Evolutionary conservation across 371 early-diverging fungal species (phyloP).

Genomic region (Apophysomyces variabilis): DNA sequence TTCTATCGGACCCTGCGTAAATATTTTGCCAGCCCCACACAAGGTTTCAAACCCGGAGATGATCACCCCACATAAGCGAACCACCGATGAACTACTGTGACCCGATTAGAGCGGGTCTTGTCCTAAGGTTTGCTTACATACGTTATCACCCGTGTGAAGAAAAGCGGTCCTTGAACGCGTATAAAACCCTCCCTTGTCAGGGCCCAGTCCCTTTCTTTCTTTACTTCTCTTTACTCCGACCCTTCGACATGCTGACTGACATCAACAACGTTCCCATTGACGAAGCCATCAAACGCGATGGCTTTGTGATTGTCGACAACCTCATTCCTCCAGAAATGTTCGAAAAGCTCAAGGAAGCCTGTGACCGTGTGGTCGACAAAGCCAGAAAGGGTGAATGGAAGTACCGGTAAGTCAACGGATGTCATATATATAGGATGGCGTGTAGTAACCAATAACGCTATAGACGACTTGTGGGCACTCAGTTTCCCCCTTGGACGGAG

Average conservation of each 20-base stretch:
- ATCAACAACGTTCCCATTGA: slow-evolving; percentile 47
- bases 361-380: slow-evolving; percentile 49
- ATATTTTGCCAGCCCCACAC: slow-evolving; percentile 7
- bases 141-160: not conserved
- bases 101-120: too few species aligned
- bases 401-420: slow-evolving; percentile 31
- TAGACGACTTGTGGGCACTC: slow-evolving; percentile 57
- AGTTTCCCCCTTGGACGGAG: slow-evolving; percentile 62
- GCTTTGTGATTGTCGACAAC: slow-evolving; percentile 59
- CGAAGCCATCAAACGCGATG: slow-evolving; percentile 43
- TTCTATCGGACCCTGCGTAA: not conserved
- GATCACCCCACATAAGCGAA: not conserved
- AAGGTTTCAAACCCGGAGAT: not conserved
- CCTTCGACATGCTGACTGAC: slow-evolving; percentile 36
- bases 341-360: slow-evolving; percentile 44
- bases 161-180: slow-evolving; percentile 3
- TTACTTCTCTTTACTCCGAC: not conserved
- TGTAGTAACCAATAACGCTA: not conserved
- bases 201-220: slow-evolving; percentile 4
- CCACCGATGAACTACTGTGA: too few species aligned
- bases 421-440: not conserved
- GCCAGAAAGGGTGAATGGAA: slow-evolving; percentile 56
- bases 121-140: not conserved
- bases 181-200: slow-evolving; percentile 2
- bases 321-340: slow-evolving; percentile 48